Base-by-base conservation (phyloP, 2,329 filamentous ascomycete genomes). In the Nigrospora sphaerica region DNA sequence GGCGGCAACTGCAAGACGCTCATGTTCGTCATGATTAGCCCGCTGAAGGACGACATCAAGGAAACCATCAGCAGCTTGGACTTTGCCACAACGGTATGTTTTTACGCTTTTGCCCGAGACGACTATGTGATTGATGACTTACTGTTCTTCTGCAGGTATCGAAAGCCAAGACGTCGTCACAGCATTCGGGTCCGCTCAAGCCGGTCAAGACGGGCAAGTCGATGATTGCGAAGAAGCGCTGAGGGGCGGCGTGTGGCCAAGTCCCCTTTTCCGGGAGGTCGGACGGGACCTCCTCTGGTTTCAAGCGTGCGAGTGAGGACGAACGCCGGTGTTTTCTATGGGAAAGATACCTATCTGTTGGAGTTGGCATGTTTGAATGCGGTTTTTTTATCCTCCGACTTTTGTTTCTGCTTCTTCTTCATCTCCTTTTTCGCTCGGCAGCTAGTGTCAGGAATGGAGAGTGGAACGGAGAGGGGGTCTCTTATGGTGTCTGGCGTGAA, bases 11-110 rank as follows among this genome's bases (percentile, higher is more conserved):
- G 54, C 46, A 57, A 57, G 50, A 55, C 55, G 3, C 53, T 60
- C 32, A 60, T 61, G 58, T 54, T 62, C 19, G 49, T 62, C 46
- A 60, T 57, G 57, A 54, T 62, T 41, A 57, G 52, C 38, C 55
- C 51, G 12, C 34, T 56, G 32, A 49, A 51, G 23, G 42, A 42
- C 12, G 48, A 49, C 39, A 46, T 49, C 45, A 49, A 49, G 37
- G 48, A 49, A 42, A 49, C 48, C 6, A 37, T 49, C 33, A 49
- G 48, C 42, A 49, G 48, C 38, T 45, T 49, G 48, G 48, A 49
- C 32, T 49, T 49, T 44, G 48, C 48, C n/a, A 49, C 48, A 3
- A 49, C 48, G 32, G 48, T 49, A 39, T 28, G 48, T 47, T 38
- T 33, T 32, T 11, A 17, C 3, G 6, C 34, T 1, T 4, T 19